Base-by-base conservation (phyloP, 2,329 filamentous ascomycete genomes). In the Pseudogymnoascus sp. region DNA sequence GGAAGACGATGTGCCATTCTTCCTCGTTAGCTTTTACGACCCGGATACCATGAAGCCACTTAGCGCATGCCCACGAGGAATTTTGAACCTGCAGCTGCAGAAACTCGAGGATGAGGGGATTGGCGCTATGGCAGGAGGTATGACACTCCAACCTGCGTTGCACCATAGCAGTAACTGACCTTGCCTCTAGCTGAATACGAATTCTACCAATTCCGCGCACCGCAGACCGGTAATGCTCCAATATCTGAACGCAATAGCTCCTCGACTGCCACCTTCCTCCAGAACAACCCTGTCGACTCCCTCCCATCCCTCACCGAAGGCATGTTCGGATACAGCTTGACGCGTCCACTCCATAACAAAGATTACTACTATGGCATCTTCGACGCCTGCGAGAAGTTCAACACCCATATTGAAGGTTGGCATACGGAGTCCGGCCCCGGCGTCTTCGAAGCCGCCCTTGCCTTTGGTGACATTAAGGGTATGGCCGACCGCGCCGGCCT, bases 301-400 rank as follows among this genome's bases (percentile, higher is more conserved):
- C 81, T 96, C 7, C 90, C 90, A 0, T 79, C 88, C 22, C 77
- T 97, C 58, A 96, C 92, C 7, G 90, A 96, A 71, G 92, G 92
- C 70, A 96, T 96, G 92, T 96, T 96, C 69, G 92, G 92, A 63
- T 97, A 97, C 78, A 94, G 90, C 65, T 78, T 96, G 66, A 96
- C 90, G 8, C 81, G 92, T 20, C 89, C 92, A 0, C 84, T 92
- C 1, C 90, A 95, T 71, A 96, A 96, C 74, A 86, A 95, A 74
- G 90, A 94, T 41, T 96, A 93, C 77, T 97, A 89, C 76, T 96
- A 96, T 73, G 85, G 88, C 50, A 83, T 96, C 58, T 96, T 90
- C 74, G 85, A 95, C 65, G 83, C 87, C 0, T 95, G 91, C 76
- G 80, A 83, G 66, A 79, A 85, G 63, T 96, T 96, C 76, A 78